These are phyloP conservation scores for Mycena filopes DNA, from an alignment of 768 basidiomycete species.

Conservation along the genomic window DNA sequence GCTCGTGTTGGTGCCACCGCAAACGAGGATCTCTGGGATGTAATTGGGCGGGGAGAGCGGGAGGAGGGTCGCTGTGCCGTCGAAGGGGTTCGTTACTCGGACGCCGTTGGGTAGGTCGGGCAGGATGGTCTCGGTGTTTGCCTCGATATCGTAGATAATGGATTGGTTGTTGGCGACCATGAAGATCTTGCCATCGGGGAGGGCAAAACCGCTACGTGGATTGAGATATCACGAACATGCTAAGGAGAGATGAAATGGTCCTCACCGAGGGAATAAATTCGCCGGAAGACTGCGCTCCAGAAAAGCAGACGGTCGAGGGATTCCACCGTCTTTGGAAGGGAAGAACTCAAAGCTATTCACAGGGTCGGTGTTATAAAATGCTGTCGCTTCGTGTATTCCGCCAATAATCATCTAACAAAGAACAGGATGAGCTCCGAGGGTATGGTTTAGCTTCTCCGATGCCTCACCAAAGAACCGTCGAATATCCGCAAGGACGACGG, in stretches of 20 bases:
- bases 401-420: slow-evolving; percentile 25
- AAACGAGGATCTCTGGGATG: slow-evolving; percentile 49
- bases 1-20: slow-evolving; percentile 41
- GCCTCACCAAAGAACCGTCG: slow-evolving; percentile 47
- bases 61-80: slow-evolving; percentile 61
- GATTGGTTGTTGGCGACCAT: slow-evolving; percentile 37
- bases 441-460: neutral
- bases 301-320: slow-evolving; percentile 59
- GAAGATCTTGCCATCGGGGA: slow-evolving; percentile 58
- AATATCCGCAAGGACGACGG: slow-evolving; percentile 59
- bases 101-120: slow-evolving; percentile 48
- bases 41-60: slow-evolving; percentile 41
- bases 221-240: too few relatives aligned
- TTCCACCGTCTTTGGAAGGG: slow-evolving; percentile 53
- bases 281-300: slow-evolving; percentile 61
- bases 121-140: slow-evolving; percentile 39
- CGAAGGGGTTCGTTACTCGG: slow-evolving; percentile 62
- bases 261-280: slow-evolving; percentile 61
- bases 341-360: slow-evolving; percentile 62
- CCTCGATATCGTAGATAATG: too few relatives aligned
- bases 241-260: slow-evolving; percentile 40
- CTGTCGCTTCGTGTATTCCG: slow-evolving; percentile 46
- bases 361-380: slow-evolving; percentile 42
- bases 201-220: slow-evolving; percentile 48
- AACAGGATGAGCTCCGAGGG: too few relatives aligned